Base-by-base conservation (phyloP, 352 stramenopile genomes). In the Pythium diclinum region DNA sequence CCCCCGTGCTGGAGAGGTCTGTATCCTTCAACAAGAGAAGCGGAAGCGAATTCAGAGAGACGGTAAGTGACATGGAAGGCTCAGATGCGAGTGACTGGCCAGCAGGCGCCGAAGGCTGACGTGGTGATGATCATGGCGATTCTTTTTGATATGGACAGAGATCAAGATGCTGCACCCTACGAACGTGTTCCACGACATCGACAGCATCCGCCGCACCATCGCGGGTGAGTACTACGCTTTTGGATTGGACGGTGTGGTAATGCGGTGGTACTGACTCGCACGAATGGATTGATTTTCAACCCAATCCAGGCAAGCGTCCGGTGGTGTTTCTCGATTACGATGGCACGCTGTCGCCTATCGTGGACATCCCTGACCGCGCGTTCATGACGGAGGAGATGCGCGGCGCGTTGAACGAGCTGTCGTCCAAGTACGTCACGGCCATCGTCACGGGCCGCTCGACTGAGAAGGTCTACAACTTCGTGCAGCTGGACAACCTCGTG, bases 251-350 rank as follows among this genome's bases (percentile, higher is more conserved):
- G 42, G 32, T 4, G 11, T n/a, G 33, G n/a, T 32, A 28, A 32
- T 47, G 32, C 8, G 4, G 30, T 28, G 16, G 17, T 46, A 19
- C 49, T 56, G 49, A 56, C 49, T 56, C 30, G n/a, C 17, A 33
- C 47, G 36, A 5, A 16, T 36, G 19, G 9, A 28, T 28, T 60
- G 14, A 16, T 19, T 65, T 65, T 59, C 48, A 48, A n/a, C 51
- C 13, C 48, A 48, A n/a, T 38, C 13, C 51, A 88, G 79, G 79
- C 63, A 88, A 88, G 67, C 76, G 72, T 23, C 78, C 80, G 8
- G 83, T 89, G 30, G 72, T 91, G 42, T 89, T 91, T 65, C 69
- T 89, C 19, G 80, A 91, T 71, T 91, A 89, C 54, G 84, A 93
- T 54, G 82, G 83, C 38, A 93, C 85, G 14, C 63, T 93, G 57